These are phyloP conservation scores for Musa itinerans DNA, from an alignment of 176 grass and related monocot genomes.

Conservation along the genomic window DNA sequence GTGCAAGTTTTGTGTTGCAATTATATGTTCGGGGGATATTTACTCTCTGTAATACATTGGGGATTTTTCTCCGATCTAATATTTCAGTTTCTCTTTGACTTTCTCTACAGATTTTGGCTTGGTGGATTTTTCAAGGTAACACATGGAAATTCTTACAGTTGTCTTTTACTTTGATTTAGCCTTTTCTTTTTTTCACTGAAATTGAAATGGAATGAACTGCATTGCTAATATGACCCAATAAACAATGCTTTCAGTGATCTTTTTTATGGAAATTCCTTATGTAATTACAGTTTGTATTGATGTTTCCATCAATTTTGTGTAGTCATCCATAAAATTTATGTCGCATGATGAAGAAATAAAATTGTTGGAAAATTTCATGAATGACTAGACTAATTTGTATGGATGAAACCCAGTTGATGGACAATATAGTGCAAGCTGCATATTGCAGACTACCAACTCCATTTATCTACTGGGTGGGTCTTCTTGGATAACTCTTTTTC, in stretches of 20 bases:
- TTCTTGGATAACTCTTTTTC: background rate
- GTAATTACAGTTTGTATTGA: too few relatives aligned
- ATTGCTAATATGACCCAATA: background rate
- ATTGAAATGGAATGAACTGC: background rate
- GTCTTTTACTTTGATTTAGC: background rate
- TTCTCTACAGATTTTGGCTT: constrained; percentile 76
- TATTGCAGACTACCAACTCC: background rate
- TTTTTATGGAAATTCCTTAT: too few relatives aligned
- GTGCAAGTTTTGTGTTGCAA: background rate
- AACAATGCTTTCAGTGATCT: too few relatives aligned
- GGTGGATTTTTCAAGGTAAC: constrained; percentile 92
- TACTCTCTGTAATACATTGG: background rate
- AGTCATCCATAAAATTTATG: too few relatives aligned
- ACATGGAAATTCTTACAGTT: constrained; percentile 7
- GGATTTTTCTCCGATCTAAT: background rate
- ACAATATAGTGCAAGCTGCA: background rate
- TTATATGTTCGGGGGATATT: background rate
- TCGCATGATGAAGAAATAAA: too few relatives aligned
- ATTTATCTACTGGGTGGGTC: background rate
- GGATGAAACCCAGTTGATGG: too few relatives aligned
- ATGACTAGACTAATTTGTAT: background rate
- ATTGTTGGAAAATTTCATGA: background rate
- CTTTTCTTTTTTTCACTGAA: background rate
- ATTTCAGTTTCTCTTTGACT: background rate
- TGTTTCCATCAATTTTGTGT: too few relatives aligned